phyloP scores from a whole-genome alignment of 106 monocot genomes.

The Dioscorea dumetorum region DNA sequence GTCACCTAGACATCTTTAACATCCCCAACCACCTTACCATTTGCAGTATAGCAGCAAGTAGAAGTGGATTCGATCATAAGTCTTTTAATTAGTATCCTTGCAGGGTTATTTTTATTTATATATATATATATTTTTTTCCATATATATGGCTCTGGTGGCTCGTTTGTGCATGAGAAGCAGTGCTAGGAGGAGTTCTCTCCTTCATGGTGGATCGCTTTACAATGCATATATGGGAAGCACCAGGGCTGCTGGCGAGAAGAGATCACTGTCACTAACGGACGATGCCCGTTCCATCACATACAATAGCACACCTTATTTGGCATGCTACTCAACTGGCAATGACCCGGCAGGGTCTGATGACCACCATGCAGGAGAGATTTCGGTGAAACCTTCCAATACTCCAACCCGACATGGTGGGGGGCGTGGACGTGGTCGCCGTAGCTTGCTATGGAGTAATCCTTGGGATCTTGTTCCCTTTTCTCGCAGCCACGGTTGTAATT shows the following conservation, averaged over 20 bases:
- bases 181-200: not conserved
- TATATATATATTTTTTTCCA: too few species aligned
- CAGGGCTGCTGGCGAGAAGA: not conserved
- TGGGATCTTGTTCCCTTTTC: not conserved
- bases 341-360: not conserved
- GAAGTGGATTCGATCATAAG: not conserved
- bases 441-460: not conserved
- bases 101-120: too few species aligned
- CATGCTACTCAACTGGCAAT: too few species aligned
- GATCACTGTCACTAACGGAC: not conserved
- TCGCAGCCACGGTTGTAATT: not conserved
- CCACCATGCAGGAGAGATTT: not conserved
- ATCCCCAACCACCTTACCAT: not conserved
- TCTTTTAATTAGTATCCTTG: not conserved
- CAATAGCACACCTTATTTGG: not conserved
- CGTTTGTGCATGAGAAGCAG: not conserved
- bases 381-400: not conserved
- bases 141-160: not conserved
- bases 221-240: not conserved
- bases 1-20: not conserved
- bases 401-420: not conserved
- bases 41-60: not conserved
- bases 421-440: not conserved
- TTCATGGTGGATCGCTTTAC: not conserved
- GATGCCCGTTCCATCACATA: not conserved